Conservation (phyloP, 148 eudicot genomes). For the Fagopyrum tataricum region DNA sequence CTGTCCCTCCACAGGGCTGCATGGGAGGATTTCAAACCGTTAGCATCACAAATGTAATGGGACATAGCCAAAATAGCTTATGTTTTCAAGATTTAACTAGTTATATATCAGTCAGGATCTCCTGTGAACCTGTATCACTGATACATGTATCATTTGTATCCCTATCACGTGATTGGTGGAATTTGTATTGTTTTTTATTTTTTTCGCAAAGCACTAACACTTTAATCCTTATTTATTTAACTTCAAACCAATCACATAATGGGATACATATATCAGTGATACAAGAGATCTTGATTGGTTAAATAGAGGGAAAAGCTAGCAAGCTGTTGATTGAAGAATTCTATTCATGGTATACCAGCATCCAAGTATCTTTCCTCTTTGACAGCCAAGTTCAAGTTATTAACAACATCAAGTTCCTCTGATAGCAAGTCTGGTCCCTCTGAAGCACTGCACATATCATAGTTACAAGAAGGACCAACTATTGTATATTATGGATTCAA, state of each 20-base stretch:
- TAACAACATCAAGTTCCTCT: slow-evolving; percentile 49
- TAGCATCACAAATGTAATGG: neutral
- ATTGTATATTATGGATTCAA: neutral
- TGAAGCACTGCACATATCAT: slow-evolving; percentile 41
- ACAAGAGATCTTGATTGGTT: too few species aligned
- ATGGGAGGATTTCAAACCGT: slow-evolving; percentile 4
- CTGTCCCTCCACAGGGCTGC: slow-evolving; percentile 71
- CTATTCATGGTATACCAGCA: slow-evolving; percentile 45
- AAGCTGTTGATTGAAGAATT: neutral
- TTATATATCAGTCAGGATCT: too few species aligned
- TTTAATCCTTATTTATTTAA: too few species aligned
- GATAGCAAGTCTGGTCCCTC: slow-evolving; percentile 59
- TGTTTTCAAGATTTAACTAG: neutral
- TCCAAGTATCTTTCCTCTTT: slow-evolving; percentile 69
- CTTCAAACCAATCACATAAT: too few species aligned
- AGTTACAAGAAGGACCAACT: neutral
- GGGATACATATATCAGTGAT: too few species aligned
- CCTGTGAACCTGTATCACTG: too few species aligned
- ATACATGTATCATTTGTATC: too few species aligned
- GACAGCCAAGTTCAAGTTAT: slow-evolving; percentile 53
- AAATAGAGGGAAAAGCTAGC: neutral
- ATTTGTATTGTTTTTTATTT: too few species aligned
- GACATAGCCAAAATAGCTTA: neutral
- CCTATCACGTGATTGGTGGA: too few species aligned
- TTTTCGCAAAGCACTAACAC: too few species aligned